Base-by-base conservation (phyloP, 176 grass and related monocot species). In the Metroxylon sagu region DNA sequence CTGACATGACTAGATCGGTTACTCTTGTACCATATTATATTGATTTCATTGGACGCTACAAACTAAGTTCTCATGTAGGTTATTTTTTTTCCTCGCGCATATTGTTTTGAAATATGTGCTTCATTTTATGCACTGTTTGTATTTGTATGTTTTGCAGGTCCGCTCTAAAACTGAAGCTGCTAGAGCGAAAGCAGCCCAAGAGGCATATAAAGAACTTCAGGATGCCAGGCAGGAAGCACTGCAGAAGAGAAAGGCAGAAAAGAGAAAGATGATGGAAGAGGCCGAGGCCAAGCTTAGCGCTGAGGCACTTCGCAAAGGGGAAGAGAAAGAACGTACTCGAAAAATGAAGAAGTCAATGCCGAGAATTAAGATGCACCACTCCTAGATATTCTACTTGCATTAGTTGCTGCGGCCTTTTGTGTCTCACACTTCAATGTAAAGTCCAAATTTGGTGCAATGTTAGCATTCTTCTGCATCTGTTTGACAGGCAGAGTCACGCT, bases 11-110 rank as follows among this genome's bases (percentile, higher is more conserved):
- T 35, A 77, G 83, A 85, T 76, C 89, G 65, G 88, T 98, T 68
- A 76, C 81, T 59, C 88, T 98, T 43, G 74, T 98, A 62, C 93
- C 93, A 27, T 98, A 92, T 62, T 98, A 92, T 74, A 98, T 98
- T 49, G 93, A 98, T 73, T 35, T 98, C 66, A 64, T 92, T 59
- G 93, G 88, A 18, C 93, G 88, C 14, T 98, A 98, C 71, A 98
- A 89, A 76, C 74, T 98, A 60, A 89, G 84, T 56, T 76, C 70
- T 39, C 84, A 92, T 67, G 93, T 98, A 16, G 67, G 81, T 60
- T 57, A 52, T 6, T 21, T 64, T 67, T 6, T 10, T 66, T 26
- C 19, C 21, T 23, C 21, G 21, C 21, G 6, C 6, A 53, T 49
- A 39, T 35, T 3, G 5, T 14, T 56, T 21, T 3, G 21, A 50